phyloP scores from a whole-genome alignment of 2,329 filamentous ascomycete species.

The Ophiosphaerella korrae region DNA sequence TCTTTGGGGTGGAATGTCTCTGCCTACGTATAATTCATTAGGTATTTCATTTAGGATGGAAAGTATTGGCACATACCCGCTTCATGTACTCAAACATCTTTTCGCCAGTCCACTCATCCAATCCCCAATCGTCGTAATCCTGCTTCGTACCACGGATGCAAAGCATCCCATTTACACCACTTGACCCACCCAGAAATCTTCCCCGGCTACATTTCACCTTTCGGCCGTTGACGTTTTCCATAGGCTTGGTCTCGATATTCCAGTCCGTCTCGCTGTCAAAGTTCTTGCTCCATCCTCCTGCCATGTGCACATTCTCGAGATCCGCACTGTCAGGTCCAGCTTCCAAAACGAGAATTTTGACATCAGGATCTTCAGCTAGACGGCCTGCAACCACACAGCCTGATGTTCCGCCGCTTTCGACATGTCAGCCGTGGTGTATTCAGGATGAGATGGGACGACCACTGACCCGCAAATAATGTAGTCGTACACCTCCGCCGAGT shows the following conservation, averaged over 20 bases:
- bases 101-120: slow-evolving; percentile 62
- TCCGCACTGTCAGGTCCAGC: slow-evolving; percentile 53
- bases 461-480: slow-evolving; percentile 36
- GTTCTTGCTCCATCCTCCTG: slow-evolving; percentile 56
- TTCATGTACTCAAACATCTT: slow-evolving; percentile 63
- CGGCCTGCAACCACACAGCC: slow-evolving; percentile 57
- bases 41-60: accelerated
- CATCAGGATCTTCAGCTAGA: slow-evolving; percentile 52
- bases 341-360: slow-evolving; percentile 53
- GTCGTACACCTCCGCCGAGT: slow-evolving; percentile 26
- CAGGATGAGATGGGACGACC: background rate
- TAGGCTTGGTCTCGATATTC: slow-evolving; percentile 55
- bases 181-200: slow-evolving; percentile 57
- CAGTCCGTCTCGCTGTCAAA: slow-evolving; percentile 58
- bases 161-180: slow-evolving; percentile 57
- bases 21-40: slow-evolving; percentile 32
- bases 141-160: slow-evolving; percentile 57
- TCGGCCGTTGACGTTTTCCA: slow-evolving; percentile 48
- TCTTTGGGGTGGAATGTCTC: slow-evolving; percentile 64
- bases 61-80: slow-evolving; percentile 44
- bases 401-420: slow-evolving; percentile 52
- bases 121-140: slow-evolving; percentile 61
- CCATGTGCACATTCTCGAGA: slow-evolving; percentile 58
- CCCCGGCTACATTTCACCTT: slow-evolving; percentile 57
- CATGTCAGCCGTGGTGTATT: background rate